Percentiles rank a stretch among this genome's conserved stretches.
These are phyloP conservation scores for Raphidocelis subcapitata DNA, from an alignment of 139 green algal species.

Conservation along the genomic window DNA sequence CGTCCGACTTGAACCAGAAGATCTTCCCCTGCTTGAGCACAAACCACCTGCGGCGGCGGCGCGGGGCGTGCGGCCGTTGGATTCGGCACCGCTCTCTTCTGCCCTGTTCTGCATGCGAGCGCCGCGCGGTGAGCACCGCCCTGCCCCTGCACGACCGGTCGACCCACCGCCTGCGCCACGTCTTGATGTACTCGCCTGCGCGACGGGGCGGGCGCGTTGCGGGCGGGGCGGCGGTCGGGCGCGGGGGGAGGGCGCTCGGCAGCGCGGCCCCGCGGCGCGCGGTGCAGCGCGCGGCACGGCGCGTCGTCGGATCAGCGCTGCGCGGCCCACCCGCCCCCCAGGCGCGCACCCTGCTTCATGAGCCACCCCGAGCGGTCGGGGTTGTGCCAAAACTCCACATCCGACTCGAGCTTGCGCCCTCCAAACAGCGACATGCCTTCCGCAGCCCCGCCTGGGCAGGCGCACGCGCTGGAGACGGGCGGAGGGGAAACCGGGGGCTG, in stretches of 20 bases:
- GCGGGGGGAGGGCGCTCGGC: no score
- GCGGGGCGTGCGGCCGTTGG: not conserved
- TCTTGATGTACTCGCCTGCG: constrained; percentile 95
- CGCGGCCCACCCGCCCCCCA: no score
- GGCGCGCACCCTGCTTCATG: constrained; percentile 86
- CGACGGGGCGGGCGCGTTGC: no score
- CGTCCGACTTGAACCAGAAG: constrained; percentile 97
- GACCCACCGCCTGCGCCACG: constrained; percentile 83
- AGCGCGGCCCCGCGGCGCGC: no score
- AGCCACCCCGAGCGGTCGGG: constrained; percentile 89
- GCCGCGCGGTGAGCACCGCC: not conserved
- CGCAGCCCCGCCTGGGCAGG: no score
- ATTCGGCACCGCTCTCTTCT: not conserved
- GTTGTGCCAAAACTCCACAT: constrained; percentile 87
- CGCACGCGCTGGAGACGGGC: no score
- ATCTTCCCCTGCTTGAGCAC: constrained; percentile 98
- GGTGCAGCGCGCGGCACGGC: no score
- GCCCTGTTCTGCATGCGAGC: not conserved
- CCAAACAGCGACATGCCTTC: constrained; percentile 21
- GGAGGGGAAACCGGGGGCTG: no score
- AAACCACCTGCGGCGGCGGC: constrained; percentile 82
- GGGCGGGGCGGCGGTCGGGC: no score
- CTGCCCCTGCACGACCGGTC: not conserved
- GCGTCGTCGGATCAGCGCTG: no score
- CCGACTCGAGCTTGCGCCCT: constrained; percentile 31